phyloP scores from a whole-genome alignment of 169 alveolate species.

The Plasmodium relictum region DNA sequence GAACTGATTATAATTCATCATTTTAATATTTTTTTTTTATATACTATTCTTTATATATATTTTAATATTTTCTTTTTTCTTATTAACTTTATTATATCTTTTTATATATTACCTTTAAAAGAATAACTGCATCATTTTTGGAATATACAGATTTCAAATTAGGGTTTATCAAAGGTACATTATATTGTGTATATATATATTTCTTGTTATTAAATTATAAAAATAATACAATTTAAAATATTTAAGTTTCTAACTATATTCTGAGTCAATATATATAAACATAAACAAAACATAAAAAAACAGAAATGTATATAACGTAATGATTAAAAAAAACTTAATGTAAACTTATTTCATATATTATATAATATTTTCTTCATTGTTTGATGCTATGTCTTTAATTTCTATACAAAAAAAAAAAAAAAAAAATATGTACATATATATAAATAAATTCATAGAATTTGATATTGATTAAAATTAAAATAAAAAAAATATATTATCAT shows the following conservation, averaged over 20 bases:
- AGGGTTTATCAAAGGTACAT: neutral
- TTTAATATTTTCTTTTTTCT: neutral
- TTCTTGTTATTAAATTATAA: too few species aligned
- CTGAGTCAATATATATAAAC: too few species aligned
- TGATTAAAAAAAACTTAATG: too few species aligned
- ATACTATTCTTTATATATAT: neutral
- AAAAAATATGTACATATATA: neutral
- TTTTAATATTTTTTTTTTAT: conserved; percentile 34
- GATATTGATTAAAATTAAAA: too few species aligned
- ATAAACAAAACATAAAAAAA: too few species aligned
- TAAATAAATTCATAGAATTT: too few species aligned
- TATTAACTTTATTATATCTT: neutral
- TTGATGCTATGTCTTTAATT: conserved; percentile 12
- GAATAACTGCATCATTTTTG: neutral
- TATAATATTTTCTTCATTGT: conserved; percentile 15
- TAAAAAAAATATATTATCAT: too few species aligned
- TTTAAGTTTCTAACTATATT: too few species aligned
- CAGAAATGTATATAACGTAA: too few species aligned
- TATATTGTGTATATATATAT: too few species aligned
- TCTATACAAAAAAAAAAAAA: conserved; percentile 9
- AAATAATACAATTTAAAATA: too few species aligned
- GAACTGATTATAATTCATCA: conserved; percentile 55
- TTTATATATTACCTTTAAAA: neutral
- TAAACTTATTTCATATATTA: neutral
- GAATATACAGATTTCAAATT: neutral